phyloP scores from a whole-genome alignment of 352 stramenopile genomes.

The Phytophthora agathidicida region DNA sequence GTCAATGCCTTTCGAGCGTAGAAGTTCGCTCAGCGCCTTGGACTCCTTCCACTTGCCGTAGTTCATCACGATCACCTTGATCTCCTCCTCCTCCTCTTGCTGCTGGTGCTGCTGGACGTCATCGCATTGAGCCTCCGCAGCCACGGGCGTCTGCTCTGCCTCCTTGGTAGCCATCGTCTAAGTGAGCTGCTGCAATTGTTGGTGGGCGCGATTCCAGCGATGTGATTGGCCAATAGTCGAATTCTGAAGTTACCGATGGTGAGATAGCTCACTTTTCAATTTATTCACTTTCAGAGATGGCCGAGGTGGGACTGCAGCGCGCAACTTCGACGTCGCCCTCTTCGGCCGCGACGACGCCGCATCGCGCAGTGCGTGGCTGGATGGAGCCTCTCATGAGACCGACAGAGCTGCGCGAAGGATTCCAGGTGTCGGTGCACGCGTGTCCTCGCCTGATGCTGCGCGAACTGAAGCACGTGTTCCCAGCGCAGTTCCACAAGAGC shows the following conservation, averaged over 20 bases:
- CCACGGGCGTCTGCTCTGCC: background rate
- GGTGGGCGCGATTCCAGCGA: background rate
- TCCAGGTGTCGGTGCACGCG: conserved; percentile 83
- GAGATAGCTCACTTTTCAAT: no score
- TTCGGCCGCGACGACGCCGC: background rate
- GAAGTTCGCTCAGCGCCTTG: conserved; percentile 61
- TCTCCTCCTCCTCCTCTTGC: conserved; percentile 63
- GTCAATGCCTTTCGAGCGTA: conserved; percentile 48
- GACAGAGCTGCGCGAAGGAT: conserved; percentile 63
- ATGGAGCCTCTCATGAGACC: conserved; percentile 55
- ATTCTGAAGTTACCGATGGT: conserved; percentile 1
- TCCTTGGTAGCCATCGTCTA: conserved; percentile 18
- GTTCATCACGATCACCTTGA: conserved; percentile 89
- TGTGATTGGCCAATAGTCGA: conserved; percentile 3
- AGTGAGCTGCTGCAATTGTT: conserved; percentile 5
- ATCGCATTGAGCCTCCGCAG: background rate
- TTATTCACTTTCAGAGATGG: no score
- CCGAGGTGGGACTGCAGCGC: conserved; percentile 4
- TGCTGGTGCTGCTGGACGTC: conserved; percentile 12
- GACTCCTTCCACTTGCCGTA: conserved; percentile 89
- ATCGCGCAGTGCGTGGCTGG: conserved; percentile 23
- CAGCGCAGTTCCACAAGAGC: conserved; percentile 52
- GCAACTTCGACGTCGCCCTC: background rate
- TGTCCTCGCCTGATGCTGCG: conserved; percentile 75
- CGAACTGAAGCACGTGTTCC: conserved; percentile 87